phyloP scores from a whole-genome alignment of 495 filamentous ascomycete genomes.

The Trichoderma reesei region DNA sequence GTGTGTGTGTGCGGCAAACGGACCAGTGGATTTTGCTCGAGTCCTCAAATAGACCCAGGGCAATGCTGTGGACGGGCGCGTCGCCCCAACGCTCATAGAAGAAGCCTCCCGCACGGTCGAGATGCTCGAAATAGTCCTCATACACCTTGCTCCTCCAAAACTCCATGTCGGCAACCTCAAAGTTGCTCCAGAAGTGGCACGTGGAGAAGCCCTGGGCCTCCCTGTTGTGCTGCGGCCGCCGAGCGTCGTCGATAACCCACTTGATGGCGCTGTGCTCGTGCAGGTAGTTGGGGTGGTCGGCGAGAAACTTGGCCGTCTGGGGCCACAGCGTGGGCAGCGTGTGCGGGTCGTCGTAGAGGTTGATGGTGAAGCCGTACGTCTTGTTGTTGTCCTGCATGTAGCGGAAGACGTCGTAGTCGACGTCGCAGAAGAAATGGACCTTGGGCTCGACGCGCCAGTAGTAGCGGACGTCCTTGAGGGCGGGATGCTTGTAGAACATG shows the following conservation, averaged over 20 bases:
- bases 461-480: conserved; percentile 69
- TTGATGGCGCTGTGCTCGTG: conserved; percentile 73
- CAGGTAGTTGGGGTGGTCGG: conserved; percentile 71
- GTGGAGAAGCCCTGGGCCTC: conserved; percentile 89
- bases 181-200: conserved; percentile 99
- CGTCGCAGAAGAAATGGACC: conserved; percentile 97
- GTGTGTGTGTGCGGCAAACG: conserved; percentile 21
- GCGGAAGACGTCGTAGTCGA: conserved; percentile 98
- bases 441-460: conserved; percentile 99
- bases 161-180: conserved; percentile 90
- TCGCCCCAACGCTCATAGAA: conserved; percentile 99
- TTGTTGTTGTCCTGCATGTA: conserved; percentile 97
- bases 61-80: conserved; percentile 94
- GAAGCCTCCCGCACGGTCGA: conserved; percentile 92
- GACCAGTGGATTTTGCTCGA: conserved; percentile 89
- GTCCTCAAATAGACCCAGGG: conserved; percentile 89
- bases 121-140: conserved; percentile 90
- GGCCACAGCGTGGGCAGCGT: conserved; percentile 91
- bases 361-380: conserved; percentile 98
- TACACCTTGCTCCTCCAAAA: conserved; percentile 92
- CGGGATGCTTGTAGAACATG: conserved; percentile 94
- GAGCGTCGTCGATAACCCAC: conserved; percentile 73
- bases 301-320: conserved; percentile 79
- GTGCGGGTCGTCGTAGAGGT: conserved; percentile 83
- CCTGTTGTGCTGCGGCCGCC: conserved; percentile 68